phyloP scores from a whole-genome alignment of 495 filamentous ascomycete genomes.

The Opeltia flavorubescens region DNA sequence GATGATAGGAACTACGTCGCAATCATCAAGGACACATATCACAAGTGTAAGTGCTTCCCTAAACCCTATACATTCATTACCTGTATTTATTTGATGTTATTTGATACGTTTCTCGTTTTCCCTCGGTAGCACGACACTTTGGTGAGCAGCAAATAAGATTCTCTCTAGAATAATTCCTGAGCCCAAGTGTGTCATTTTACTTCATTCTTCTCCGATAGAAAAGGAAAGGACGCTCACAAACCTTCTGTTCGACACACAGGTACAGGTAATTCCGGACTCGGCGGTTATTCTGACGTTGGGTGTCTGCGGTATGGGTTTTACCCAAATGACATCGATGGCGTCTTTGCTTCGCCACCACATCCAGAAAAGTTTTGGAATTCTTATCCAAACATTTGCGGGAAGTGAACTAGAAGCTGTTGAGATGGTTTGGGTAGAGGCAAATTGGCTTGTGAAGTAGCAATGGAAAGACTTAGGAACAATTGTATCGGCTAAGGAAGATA shows the following conservation, averaged over 20 bases:
- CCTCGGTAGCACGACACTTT: neutral
- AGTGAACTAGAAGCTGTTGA: neutral
- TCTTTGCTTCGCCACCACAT: constrained; percentile 1
- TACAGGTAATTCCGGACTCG: constrained; percentile 6
- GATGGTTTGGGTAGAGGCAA: no score
- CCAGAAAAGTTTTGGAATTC: neutral
- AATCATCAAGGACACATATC: neutral
- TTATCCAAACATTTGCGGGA: constrained; percentile 1
- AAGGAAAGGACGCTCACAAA: neutral
- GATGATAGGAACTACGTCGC: neutral
- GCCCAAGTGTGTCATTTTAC: no score
- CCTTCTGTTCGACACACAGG: neutral
- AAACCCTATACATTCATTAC: neutral
- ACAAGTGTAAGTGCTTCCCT: constrained; percentile 1
- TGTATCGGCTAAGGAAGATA: no score
- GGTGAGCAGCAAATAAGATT: no score
- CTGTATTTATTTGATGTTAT: neutral
- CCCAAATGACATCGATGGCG: constrained; percentile 7
- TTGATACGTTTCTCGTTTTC: neutral
- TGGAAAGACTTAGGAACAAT: no score
- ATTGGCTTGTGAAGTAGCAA: no score
- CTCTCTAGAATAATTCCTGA: no score
- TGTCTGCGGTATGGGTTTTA: constrained; percentile 12
- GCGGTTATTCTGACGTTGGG: constrained; percentile 9
- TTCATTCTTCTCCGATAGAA: neutral